Evolutionary conservation across 208 protist genomes (phyloP), one percentile per base, ranked within the genome.

Genomic region (Trypanosoma conorhini): DNA sequence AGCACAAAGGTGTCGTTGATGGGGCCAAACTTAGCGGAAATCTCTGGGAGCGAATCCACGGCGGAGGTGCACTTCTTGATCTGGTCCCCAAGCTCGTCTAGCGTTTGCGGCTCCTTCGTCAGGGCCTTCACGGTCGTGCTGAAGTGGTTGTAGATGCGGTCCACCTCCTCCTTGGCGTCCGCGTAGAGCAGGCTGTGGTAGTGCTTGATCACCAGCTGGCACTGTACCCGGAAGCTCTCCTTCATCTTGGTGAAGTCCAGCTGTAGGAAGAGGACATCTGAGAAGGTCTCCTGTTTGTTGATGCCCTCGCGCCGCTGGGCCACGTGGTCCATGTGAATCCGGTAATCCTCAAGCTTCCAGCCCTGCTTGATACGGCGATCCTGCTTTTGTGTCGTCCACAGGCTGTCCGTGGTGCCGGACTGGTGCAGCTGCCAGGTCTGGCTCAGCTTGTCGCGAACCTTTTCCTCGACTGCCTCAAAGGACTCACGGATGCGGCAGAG

Each of bases 231-330:
- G 72, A 99, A 96, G 13, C 96, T 93, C 54, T 97, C 86, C 91
- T 99, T 99, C 83, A 99, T 97, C 63, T 90, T 92, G 38, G 87
- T 88, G 83, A 95, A 99, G 82, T 99, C 98, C 8, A 99, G 79
- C 71, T 97, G 87, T 46, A 99, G 62, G 82, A 99, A 99, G 51
- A 94, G 73, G 21, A 99, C 95, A 70, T 96, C 91, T 28, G 87
- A 84, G 57, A 93, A 98, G 22, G 96, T 91, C 75, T 99, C 97
- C 74, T 98, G 94, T 71, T 98, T 97, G 74, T 98, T 90, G 61
- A 99, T 98, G 30, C 94, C 91, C 30, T 95, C 86, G 42, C 97
- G 83, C 58, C 93, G 85, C 71, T 99, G 92, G 40, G 87, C 86
- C 57, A 99, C 98, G 75, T 97, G 87, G 55, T 97, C 85, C 87